Base-by-base conservation (phyloP, 2,329 filamentous ascomycete species). In the Aspergillus felis region DNA sequence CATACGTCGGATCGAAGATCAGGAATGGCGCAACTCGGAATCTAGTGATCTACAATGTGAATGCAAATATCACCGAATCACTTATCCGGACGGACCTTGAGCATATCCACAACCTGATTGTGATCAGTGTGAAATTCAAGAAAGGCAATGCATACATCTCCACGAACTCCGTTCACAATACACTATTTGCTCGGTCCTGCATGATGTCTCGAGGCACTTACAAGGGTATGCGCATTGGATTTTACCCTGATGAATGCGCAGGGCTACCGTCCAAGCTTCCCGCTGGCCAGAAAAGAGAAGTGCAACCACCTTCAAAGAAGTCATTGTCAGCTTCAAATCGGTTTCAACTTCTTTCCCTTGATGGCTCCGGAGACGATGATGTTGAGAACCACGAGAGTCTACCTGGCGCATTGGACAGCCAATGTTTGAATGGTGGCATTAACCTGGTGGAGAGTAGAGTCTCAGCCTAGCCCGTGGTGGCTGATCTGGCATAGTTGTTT, bases 71-170 rank as follows among this genome's bases (percentile, higher is more conserved):
- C 63, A 91, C 86, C 0, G 87, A 87, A 62, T 75, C 83, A 7
- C 74, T 76, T 17, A 85, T 95, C 61, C 85, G 88, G 10, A 81
- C 87, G 4, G 89, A 95, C 65, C 80, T 94, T 41, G 87, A 92
- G 25, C 91, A 95, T 69, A 93, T 95, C 59, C 87, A 93, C 76
- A 90, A 90, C 60, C 80, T 95, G 1, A 78, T 87, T 24, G 82
- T 95, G 10, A 79, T 94, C 66, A 82, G 82, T 47, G 76, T 94
- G 48, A 74, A 76, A 7, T 87, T 89, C 70, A 72, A 75, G 2
- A 77, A 80, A 20, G 79, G 80, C 3, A 83, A 86, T 70, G 88
- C 83, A 57, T 84, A 84, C 70, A 85, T 95, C 62, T 86, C 84
- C 55, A 90, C 87, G 7, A 95, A 92, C 71, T 91, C 90, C 0